These are phyloP conservation scores for Chaetomium tenue DNA, from an alignment of 495 filamentous ascomycete species.

Conservation along the genomic window DNA sequence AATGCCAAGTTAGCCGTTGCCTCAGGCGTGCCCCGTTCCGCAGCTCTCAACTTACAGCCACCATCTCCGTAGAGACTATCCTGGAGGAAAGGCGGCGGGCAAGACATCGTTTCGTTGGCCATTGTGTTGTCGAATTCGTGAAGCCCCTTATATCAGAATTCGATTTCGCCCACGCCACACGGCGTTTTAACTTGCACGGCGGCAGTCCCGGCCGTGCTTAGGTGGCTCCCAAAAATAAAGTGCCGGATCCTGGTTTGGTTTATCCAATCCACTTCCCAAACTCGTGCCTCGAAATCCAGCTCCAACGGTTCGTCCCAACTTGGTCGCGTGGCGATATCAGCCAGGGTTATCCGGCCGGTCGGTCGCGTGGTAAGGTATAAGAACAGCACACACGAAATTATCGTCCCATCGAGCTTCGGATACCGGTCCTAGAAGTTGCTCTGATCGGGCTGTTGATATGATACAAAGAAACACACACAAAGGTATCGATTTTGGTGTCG, in stretches of 20 bases:
- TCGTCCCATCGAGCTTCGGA: conserved; percentile 22
- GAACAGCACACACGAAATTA: background rate
- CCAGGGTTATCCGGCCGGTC: background rate
- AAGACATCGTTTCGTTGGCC: conserved; percentile 25
- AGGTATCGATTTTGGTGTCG: background rate
- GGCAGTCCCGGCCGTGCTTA: background rate
- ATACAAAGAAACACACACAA: conserved; percentile 5
- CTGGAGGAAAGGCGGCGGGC: conserved; percentile 40
- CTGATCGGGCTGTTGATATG: background rate
- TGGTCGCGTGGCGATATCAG: background rate
- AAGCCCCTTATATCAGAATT: background rate
- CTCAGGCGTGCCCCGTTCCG: background rate
- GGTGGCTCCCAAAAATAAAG: background rate
- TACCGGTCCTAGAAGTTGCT: conserved; percentile 7
- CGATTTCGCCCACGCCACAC: background rate
- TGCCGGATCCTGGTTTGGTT: background rate
- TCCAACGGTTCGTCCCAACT: conserved; percentile 8
- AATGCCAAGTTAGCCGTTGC: conserved; percentile 24
- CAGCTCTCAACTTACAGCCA: conserved; percentile 42
- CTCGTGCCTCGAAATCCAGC: conserved; percentile 5
- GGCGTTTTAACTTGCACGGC: background rate
- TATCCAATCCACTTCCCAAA: conserved; percentile 1
- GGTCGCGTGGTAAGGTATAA: background rate
- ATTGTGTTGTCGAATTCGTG: conserved; percentile 6
- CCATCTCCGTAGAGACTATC: conserved; percentile 36